Base-by-base conservation (phyloP, 164 flowering plant species). In the Hamamelis virginiana region DNA sequence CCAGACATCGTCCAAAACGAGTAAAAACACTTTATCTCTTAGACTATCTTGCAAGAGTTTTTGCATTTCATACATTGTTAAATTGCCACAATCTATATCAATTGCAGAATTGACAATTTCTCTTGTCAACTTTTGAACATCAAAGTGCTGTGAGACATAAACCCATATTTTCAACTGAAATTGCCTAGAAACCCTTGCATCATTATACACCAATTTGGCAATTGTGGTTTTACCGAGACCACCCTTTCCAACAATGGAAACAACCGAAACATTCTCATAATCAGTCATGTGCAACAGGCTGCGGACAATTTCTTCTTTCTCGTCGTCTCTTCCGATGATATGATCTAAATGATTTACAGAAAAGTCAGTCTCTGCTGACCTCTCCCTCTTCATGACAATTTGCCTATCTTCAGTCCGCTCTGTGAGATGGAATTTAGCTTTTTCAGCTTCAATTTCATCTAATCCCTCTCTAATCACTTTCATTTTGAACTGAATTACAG, bases 171-270 rank as follows among this genome's bases (percentile, higher is more conserved):
- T 62, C 28, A 52, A 1, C 14, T 69, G 25, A 51, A 69, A 69
- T 3, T 50, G 27, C 13, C 11, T 14, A 13, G 1, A 15, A 1
- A 70, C 21, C 18, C 56, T 21, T 6, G 38, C 0, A 62, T 70
- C 67, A 44, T 50, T 62, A 44, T 21, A 70, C 9, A 70, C 61
- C 15, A 50, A 12, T 19, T 70, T 26, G 1, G 72, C 72, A 28
- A 69, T 66, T 0, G 66, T n/a, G 11, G 72, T 69, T 6, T 69
- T 69, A 5, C 72, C 72, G 4, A 69, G n/a, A n/a, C 72, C 72
- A 50, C 58, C 65, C 1, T 60, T 19, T 16, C 66, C 72, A 27
- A 69, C 66, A 8, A 69, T 62, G 19, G 72, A 23, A 38, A 72
- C 45, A 3, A 67, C 70, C 10, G 53, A 18, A 14, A 66, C 21